Evolutionary conservation across 2,329 filamentous ascomycete species (phyloP), one percentile per base, ranked within the genome.

Genomic region (Myotisia sp.): DNA sequence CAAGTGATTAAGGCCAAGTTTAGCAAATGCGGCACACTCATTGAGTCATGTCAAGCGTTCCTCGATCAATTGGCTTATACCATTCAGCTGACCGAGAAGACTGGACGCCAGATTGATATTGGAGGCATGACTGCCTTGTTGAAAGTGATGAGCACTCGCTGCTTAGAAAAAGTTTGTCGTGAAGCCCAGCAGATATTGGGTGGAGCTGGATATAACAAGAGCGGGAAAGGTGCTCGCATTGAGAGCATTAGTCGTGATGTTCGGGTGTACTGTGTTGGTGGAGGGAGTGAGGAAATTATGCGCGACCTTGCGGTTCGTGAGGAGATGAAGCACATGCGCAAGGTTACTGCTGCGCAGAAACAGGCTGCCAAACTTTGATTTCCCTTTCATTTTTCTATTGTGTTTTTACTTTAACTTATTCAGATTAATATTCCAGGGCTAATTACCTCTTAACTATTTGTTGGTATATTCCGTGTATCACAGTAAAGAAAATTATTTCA

Each of bases 1-100:
- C 69, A 74, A 33, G 67, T 72, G 26, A 76, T 77, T 35, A 62
- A 67, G 12, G 58, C 65, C 13, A 76, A 77, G 47, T 60, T 77
- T 9, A 63, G 68, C n/a, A 70, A 65, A 22, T 62, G 76, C 33
- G 71, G 69, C 0, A 59, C 68, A 7, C 62, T 68, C 42, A 65
- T 77, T n/a, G 73, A 76, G 42, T 66, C 68, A 0, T 68, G 71
- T 29, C 72, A 69, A 52, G 68, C 71, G 0, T 76, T 71, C 56
- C 50, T 76, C 38, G 73, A 77, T 44, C 71, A 76, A 47, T 54
- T 76, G 2, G 70, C 68, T 4, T 70, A 67, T 46, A 67, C 70
- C 29, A 57, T 69, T 27, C 58, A 67, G 38, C 47, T 57, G 6
- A 60, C 58, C 3, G 55, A 59, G 41, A 45, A 60, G 36, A 49